Conservation (phyloP, 495 filamentous ascomycete genomes). For the Lepraria neglecta region DNA sequence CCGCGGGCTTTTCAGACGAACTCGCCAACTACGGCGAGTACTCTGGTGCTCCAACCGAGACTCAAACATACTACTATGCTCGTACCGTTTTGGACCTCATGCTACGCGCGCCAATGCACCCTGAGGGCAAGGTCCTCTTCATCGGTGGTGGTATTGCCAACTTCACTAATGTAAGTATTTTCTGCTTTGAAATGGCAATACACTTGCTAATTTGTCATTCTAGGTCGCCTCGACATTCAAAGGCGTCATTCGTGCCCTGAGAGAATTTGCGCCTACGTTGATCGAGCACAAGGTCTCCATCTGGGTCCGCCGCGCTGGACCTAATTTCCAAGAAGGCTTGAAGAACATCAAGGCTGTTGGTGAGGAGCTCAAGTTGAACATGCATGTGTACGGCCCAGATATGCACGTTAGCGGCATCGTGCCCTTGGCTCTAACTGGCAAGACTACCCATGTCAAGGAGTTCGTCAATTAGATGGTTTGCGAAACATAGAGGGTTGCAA, state of each 20-base stretch:
- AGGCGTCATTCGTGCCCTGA: conserved; percentile 94
- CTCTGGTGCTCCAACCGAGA: conserved; percentile 96
- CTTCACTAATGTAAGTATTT: conserved; percentile 72
- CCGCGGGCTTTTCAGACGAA: conserved; percentile 88
- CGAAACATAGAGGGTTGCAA: conserved; percentile 8
- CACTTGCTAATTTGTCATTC: conserved; percentile 13
- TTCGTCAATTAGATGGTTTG: conserved; percentile 28
- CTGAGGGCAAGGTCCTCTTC: conserved; percentile 96
- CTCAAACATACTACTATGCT: conserved; percentile 97
- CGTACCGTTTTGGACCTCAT: conserved; percentile 95
- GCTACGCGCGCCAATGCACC: conserved; percentile 79
- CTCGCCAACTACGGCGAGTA: conserved; percentile 99
- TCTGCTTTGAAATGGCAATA: background rate
- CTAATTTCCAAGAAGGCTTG: conserved; percentile 99
- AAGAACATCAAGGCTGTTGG: conserved; percentile 99
- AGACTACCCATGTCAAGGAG: conserved; percentile 46
- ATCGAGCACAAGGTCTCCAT: conserved; percentile 97
- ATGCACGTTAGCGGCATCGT: conserved; percentile 78
- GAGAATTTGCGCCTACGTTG: conserved; percentile 78
- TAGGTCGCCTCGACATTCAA: conserved; percentile 97
- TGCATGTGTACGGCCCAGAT: conserved; percentile 96
- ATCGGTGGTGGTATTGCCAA: conserved; percentile 99
- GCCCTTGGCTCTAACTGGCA: conserved; percentile 57
- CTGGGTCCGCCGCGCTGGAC: conserved; percentile 98
- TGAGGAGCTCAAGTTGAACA: conserved; percentile 82